Conservation (phyloP, 1,139 yeast species). For the Candida sanyaensis region DNA sequence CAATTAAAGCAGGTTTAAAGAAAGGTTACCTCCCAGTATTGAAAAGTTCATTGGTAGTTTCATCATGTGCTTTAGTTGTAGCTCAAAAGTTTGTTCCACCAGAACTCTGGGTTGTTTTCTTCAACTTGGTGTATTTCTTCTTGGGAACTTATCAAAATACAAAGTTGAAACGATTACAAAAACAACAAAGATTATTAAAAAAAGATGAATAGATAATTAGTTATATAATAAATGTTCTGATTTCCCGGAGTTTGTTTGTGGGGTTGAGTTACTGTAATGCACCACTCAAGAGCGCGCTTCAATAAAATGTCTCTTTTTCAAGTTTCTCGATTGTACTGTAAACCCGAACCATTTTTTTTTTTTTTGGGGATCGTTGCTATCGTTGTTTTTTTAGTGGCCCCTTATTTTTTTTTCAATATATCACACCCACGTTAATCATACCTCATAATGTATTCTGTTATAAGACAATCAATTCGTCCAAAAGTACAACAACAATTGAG, state of each 20-base stretch:
- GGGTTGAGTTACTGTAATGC: background rate
- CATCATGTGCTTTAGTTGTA: conserved; percentile 59
- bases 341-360: background rate
- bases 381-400: background rate
- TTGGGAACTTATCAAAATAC: conserved; percentile 81
- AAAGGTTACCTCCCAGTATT: conserved; percentile 58
- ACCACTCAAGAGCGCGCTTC: too few species aligned
- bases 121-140: conserved; percentile 70
- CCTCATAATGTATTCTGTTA: conserved; percentile 9
- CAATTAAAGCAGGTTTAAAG: conserved; percentile 41
- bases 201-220: background rate
- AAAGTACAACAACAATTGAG: conserved; percentile 19
- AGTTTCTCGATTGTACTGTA: background rate
- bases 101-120: conserved; percentile 83
- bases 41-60: conserved; percentile 63
- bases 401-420: background rate
- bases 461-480: conserved; percentile 7
- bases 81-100: conserved; percentile 79
- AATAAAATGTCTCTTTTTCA: background rate
- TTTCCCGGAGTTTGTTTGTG: background rate
- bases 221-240: background rate
- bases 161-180: conserved; percentile 51
- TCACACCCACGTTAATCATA: background rate
- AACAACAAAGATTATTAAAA: conserved; percentile 13
- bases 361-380: background rate